phyloP scores from a whole-genome alignment of 108 stramenopile species.

The Nitzschia palea region DNA sequence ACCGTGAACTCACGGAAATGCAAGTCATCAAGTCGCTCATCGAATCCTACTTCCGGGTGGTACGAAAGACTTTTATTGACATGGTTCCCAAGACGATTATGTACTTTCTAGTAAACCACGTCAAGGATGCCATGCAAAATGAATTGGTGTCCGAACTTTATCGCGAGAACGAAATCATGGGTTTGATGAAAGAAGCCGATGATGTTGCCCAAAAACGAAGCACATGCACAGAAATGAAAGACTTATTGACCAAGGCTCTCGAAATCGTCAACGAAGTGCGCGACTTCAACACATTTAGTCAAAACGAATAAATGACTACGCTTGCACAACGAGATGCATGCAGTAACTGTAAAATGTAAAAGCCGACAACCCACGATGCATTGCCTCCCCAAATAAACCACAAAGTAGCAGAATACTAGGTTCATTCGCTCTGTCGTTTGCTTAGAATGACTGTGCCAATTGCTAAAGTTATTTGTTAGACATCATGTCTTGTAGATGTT shows the following conservation, averaged over 20 bases:
- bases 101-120: conserved; percentile 97
- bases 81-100: conserved; percentile 99
- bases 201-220: conserved; percentile 86
- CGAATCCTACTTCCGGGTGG: conserved; percentile 94
- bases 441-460: too few relatives aligned
- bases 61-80: conserved; percentile 96
- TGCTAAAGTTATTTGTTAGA: too few relatives aligned
- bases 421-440: too few relatives aligned
- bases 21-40: conserved; percentile 97
- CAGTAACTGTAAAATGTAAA: too few relatives aligned
- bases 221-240: conserved; percentile 92
- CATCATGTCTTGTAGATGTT: too few relatives aligned
- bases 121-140: conserved; percentile 92
- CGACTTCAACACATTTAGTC: conserved; percentile 75
- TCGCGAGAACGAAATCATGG: conserved; percentile 79
- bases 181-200: conserved; percentile 88
- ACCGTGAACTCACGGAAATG: conserved; percentile 88
- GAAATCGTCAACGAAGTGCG: conserved; percentile 97
- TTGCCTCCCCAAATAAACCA: too few relatives aligned
- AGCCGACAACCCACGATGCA: too few relatives aligned
- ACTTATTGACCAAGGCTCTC: conserved; percentile 86
- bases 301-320: background rate
- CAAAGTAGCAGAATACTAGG: too few relatives aligned
- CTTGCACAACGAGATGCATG: too few relatives aligned
- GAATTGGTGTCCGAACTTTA: conserved; percentile 95